Evolutionary conservation across 1,139 yeast species (phyloP).

Genomic region (Kodamaea ohmeri): DNA sequence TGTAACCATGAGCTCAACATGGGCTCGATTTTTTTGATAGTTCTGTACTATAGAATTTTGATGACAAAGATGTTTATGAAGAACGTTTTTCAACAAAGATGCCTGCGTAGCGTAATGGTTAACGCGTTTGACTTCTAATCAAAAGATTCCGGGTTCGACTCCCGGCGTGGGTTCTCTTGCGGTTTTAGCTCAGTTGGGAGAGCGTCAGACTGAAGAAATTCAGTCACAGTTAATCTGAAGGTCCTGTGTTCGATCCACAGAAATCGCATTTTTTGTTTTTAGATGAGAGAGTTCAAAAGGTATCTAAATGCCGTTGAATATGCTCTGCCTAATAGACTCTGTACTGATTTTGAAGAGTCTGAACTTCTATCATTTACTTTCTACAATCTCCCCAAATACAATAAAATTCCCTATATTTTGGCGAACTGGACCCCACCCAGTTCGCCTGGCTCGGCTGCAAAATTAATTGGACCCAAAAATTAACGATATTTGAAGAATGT

Average conservation of each 20-base stretch:
- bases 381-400: slow-evolving; percentile 4
- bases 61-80: too few species aligned
- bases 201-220: slow-evolving; percentile 77
- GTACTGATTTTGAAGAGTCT: too few species aligned
- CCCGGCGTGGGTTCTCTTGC: slow-evolving; percentile 17
- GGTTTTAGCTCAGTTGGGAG: slow-evolving; percentile 80
- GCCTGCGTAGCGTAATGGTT: slow-evolving; percentile 13
- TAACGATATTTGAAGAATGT: not conserved
- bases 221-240: slow-evolving; percentile 46
- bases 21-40: too few species aligned
- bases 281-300: not conserved
- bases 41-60: too few species aligned
- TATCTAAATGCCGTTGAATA: too few species aligned
- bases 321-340: too few species aligned
- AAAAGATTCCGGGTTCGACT: slow-evolving; percentile 13
- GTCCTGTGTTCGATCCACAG: slow-evolving; percentile 58
- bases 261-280: slow-evolving; percentile 16
- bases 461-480: slow-evolving; percentile 7
- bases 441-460: slow-evolving; percentile 9
- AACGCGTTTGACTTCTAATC: slow-evolving; percentile 13
- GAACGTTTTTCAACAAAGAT: not conserved
- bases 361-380: too few species aligned
- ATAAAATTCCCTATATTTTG: slow-evolving; percentile 1
- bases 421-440: slow-evolving; percentile 11
- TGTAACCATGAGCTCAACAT: too few species aligned